Evolutionary conservation across 2,329 filamentous ascomycete species (phyloP).

Genomic region (Botrytis porri): DNA sequence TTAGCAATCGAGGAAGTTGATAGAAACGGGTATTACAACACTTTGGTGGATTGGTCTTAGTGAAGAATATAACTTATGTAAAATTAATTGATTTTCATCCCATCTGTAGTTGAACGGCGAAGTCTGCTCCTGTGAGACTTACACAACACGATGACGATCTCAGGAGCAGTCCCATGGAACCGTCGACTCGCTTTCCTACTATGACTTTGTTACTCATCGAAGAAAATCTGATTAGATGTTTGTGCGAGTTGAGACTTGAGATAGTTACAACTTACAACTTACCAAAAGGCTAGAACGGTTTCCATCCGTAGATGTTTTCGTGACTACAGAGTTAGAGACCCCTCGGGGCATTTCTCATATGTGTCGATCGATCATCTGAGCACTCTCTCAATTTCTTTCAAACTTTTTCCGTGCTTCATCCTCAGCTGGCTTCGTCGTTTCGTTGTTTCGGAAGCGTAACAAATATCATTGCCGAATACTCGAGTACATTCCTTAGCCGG

Average conservation of each 20-base stretch:
- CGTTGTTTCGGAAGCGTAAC: background rate
- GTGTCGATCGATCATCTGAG: conserved; percentile 1
- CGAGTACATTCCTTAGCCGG: background rate
- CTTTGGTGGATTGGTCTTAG: background rate
- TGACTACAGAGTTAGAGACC: background rate
- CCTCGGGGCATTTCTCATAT: background rate
- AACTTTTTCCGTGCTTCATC: background rate
- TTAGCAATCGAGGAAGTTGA: background rate
- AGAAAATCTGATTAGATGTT: conserved; percentile 11
- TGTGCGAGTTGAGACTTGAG: background rate
- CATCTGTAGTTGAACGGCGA: conserved; percentile 12
- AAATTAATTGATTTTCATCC: background rate
- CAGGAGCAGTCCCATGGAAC: background rate
- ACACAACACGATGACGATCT: background rate
- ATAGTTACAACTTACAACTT: background rate
- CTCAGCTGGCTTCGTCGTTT: background rate
- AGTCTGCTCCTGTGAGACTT: background rate
- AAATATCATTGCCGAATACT: background rate
- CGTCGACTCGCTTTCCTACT: background rate
- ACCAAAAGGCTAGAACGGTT: background rate
- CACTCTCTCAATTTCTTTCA: background rate
- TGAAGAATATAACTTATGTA: background rate
- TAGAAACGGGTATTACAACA: conserved; percentile 1
- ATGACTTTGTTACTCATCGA: too few species aligned
- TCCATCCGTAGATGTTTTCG: conserved; percentile 8